Base-by-base conservation (phyloP, 129 eudicot species). In the Sambucus nigra region DNA sequence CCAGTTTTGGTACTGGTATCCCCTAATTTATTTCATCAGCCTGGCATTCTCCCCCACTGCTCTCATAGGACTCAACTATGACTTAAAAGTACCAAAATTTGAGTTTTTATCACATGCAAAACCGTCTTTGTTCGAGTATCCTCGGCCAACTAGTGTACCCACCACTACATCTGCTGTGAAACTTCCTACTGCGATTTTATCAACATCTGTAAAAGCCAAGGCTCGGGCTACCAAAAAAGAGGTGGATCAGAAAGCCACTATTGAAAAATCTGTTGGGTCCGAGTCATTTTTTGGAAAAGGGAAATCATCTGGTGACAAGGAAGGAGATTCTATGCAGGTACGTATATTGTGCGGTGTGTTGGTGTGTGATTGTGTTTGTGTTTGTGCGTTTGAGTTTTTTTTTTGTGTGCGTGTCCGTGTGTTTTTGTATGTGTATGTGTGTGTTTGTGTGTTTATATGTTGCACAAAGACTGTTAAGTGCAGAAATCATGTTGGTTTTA, bases 1-100 rank as follows among this genome's bases (percentile, higher is more conserved):
- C 67, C 99, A 91, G 61, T 91, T 91, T 55, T 91, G 99, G 99
- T 91, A 91, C 50, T 91, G 99, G 99, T 91, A 91, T 47, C 99
- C 99, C 0, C 87, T 91, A 2, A 91, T 80, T 11, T 91, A 91
- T 41, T 91, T 85, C 69, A 54, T 91, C 17, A 91, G 95, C 63
- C 73, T 91, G 73, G 63, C 99, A 21, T 91, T 91, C 61, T 91
- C 99, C 6, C 99, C 99, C 10, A 86, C 99, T 33, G 99, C 99
- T 19, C 63, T 91, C 31, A 75, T 91, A 47, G 99, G 99, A 17
- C 76, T 91, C 47, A 91, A 91, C 76, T 79, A 86, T 54, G 91
- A 91, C 73, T 60, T 91, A 55, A 91, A 91, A 80, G 89, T 80
- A 23, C 99, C 99, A 11, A 75, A 57, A 31, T 91, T 91, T 51